Evolutionary conservation across 2,329 filamentous ascomycete genomes (phyloP), one percentile per base, ranked within the genome.

Genomic region (Kalmusia sp.): DNA sequence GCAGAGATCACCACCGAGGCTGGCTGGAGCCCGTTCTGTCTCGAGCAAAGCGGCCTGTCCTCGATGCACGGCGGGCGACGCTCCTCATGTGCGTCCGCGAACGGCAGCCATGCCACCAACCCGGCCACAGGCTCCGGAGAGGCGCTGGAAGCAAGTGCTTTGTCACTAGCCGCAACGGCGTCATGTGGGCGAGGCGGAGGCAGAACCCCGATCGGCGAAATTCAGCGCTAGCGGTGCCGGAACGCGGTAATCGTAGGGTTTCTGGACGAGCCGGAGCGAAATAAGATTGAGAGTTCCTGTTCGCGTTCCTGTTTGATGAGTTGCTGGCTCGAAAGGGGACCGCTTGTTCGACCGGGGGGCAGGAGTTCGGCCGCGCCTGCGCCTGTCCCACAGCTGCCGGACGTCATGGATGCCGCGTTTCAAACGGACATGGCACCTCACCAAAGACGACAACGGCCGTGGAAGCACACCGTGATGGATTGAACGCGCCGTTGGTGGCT

Each of bases 1-100:
- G 44, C 48, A 51, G 35, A 15, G 38, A 21, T 49, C 49, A 37
- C 52, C 53, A 52, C 25, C 6, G 39, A 30, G 38, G 14, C 17
- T 41, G 24, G 22, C 24, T 41, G 38, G n/a, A 17, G 3, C 8
- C 12, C 11, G 7, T 6, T 37, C 9, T 9, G 12, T 6, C 6
- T 15, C 7, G 34, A 7, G 8, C 34, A 15, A 7, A 37, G 34
- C 34, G 19, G 12, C 12, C 9, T 11, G n/a, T n/a, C n/a, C n/a
- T n/a, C n/a, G n/a, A n/a, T n/a, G n/a, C n/a, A n/a, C n/a, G n/a
- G n/a, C n/a, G n/a, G n/a, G n/a, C n/a, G n/a, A n/a, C n/a, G n/a
- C 7, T 15, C 19, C 22, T 41, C 9, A 12, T 25, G 24, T 5
- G 24, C 38, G 35, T 38, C n/a, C 30, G 30, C 8, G 33, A 35